phyloP scores from a whole-genome alignment of 2,329 filamentous ascomycete species.

The Epichloe aotearoae region DNA sequence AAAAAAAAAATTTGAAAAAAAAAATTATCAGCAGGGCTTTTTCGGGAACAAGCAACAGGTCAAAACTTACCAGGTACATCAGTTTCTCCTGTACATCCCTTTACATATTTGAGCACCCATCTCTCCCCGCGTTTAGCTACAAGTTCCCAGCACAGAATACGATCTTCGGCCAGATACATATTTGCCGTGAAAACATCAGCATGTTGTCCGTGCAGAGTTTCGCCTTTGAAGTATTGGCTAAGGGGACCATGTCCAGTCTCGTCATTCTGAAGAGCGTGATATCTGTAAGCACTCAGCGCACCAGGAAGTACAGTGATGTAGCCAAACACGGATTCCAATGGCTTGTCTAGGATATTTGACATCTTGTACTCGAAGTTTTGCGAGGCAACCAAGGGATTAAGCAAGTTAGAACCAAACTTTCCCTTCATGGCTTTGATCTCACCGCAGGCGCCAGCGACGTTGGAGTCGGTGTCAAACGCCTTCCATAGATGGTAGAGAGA shows the following conservation, averaged over 20 bases:
- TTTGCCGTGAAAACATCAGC: constrained; percentile 97
- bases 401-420: constrained; percentile 62
- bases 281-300: constrained; percentile 88
- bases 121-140: constrained; percentile 88
- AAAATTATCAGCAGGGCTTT: background rate
- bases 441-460: constrained; percentile 89
- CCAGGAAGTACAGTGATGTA: constrained; percentile 96
- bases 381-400: constrained; percentile 90
- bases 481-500: constrained; percentile 99
- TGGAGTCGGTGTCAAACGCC: constrained; percentile 94
- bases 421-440: constrained; percentile 98
- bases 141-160: constrained; percentile 86
- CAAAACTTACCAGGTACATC: constrained; percentile 74
- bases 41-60: background rate
- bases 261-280: constrained; percentile 92
- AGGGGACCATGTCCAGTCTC: constrained; percentile 88
- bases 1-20: too few relatives aligned
- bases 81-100: constrained; percentile 90
- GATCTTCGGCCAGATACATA: constrained; percentile 85
- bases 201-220: constrained; percentile 89
- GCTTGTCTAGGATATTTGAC: constrained; percentile 98
- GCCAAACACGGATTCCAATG: constrained; percentile 90
- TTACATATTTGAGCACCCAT: constrained; percentile 98
- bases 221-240: constrained; percentile 98
- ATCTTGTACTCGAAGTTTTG: constrained; percentile 99